Base-by-base conservation (phyloP, 2,329 filamentous ascomycete species). In the Pseudovirgaria hyperparasitica region DNA sequence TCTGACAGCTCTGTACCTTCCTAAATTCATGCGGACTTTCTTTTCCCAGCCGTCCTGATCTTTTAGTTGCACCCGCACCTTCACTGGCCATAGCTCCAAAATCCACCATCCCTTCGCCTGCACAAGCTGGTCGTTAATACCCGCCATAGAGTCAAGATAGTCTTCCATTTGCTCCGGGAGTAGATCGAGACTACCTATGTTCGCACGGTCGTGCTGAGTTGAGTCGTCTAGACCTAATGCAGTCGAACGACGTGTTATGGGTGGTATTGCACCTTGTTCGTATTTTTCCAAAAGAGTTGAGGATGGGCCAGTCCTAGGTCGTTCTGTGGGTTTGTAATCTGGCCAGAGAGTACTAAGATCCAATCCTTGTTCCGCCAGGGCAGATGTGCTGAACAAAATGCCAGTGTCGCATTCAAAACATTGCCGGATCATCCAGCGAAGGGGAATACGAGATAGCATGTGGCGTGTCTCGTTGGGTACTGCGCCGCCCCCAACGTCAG, bases 391-490 rank as follows among this genome's bases (percentile, higher is more conserved):
- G 44, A 62, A 62, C 11, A 60, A 36, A 19, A 63, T 61, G 2
- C 57, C 58, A 0, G 59, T 61, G 26, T 62, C 41, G 41, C 57
- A 61, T 34, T 59, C 55, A 35, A 63, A 63, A 31, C 52, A 57
- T 36, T 63, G 58, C 12, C 58, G 48, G 8, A 63, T 46, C 59
- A 63, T 63, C 60, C 60, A 63, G 3, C 58, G 51, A 3, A 63
- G 45, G 5, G 59, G 58, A 9, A 62, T 62, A 3, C 54, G 53
- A 4, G 57, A 50, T 6, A 63, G 50, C 37, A 56, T 58, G 29
- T 62, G 58, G 2, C 57, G 48, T 21, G 43, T 44, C 18, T 51
- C 48, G 31, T 62, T 61, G 3, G 39, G 31, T 4, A 58, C 54
- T 2, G 58, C 57, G 5, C 60, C 58, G 2, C 57, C 58, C n/a